Percentiles rank a stretch among this genome's conserved stretches.
Evolutionary conservation across 2,329 filamentous ascomycete genomes (phyloP).

Genomic region (Beauveria brongniartii): DNA sequence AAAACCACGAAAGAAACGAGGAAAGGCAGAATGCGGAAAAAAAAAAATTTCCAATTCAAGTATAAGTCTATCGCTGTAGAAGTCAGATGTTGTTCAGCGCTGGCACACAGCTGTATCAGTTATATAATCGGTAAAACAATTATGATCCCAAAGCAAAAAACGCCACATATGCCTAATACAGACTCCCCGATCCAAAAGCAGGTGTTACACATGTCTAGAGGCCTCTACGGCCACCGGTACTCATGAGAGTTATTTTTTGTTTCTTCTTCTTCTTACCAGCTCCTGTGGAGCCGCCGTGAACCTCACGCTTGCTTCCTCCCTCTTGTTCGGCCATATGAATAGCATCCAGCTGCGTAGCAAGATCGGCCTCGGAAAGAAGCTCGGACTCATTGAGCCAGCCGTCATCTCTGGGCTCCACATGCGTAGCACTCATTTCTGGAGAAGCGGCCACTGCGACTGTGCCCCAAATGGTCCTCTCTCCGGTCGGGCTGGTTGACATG

Average conservation of each 20-base stretch:
- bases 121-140: not conserved
- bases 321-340: constrained; percentile 32
- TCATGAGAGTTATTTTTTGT: constrained; percentile 67
- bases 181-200: not conserved
- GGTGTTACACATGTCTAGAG: constrained; percentile 18
- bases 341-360: constrained; percentile 51
- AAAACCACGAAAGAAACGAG: not conserved
- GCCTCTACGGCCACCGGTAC: constrained; percentile 50
- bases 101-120: not conserved
- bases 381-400: constrained; percentile 82
- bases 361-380: constrained; percentile 55
- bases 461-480: constrained; percentile 84
- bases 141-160: not conserved
- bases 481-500: constrained; percentile 73
- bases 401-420: constrained; percentile 46
- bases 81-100: not conserved
- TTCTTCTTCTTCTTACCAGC: constrained; percentile 60
- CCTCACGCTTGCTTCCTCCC: constrained; percentile 8
- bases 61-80: not conserved
- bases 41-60: not conserved
- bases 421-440: constrained; percentile 40
- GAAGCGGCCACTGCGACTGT: constrained; percentile 60
- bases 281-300: constrained; percentile 17
- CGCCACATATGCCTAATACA: constrained; percentile 7
- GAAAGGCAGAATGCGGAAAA: not conserved